Percentiles rank a stretch among this genome's conserved stretches.
Evolutionary conservation across 2,329 filamentous ascomycete species (phyloP).

Genomic region (Anisogramma anomala): DNA sequence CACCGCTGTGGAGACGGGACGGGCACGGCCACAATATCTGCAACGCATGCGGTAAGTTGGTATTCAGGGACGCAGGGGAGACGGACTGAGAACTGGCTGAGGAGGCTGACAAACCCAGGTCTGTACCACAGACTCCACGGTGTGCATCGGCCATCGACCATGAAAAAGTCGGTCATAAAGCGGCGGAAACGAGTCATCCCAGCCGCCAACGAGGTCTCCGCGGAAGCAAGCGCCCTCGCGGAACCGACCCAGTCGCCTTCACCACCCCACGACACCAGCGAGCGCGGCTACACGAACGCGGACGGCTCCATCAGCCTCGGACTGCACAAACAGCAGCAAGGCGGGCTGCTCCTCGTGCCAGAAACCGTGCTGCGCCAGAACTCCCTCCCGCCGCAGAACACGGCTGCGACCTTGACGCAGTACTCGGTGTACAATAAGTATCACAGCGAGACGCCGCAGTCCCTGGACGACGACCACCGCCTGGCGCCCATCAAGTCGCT

Average conservation of each 20-base stretch:
- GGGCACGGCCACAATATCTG: conserved; percentile 94
- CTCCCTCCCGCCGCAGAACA: conserved; percentile 33
- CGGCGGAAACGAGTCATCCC: conserved; percentile 89
- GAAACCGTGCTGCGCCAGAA: conserved; percentile 32
- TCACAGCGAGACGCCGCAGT: conserved; percentile 29
- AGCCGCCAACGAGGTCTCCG: conserved; percentile 41
- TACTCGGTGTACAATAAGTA: conserved; percentile 35
- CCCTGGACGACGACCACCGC: conserved; percentile 44
- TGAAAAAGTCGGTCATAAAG: conserved; percentile 98
- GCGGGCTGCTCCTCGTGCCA: conserved; percentile 35
- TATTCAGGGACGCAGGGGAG: background rate
- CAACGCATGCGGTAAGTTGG: conserved; percentile 81
- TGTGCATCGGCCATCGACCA: conserved; percentile 84
- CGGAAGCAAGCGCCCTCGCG: conserved; percentile 30
- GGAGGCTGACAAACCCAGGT: conserved; percentile 39
- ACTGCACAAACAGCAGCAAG: conserved; percentile 36
- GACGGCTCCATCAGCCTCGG: conserved; percentile 56
- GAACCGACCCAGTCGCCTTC: conserved; percentile 37
- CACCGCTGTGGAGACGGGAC: conserved; percentile 88
- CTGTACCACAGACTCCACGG: conserved; percentile 95
- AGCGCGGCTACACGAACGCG: conserved; percentile 47
- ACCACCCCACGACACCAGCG: conserved; percentile 24
- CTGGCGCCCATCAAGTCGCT: conserved; percentile 44
- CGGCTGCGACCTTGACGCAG: conserved; percentile 35
- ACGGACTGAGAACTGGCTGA: background rate